A percentile compares a stretch with the other conserved stretches of the same genome.
Evolutionary conservation across 2,329 filamentous ascomycete genomes (phyloP).

Genomic region (Sporothrix schenckii): DNA sequence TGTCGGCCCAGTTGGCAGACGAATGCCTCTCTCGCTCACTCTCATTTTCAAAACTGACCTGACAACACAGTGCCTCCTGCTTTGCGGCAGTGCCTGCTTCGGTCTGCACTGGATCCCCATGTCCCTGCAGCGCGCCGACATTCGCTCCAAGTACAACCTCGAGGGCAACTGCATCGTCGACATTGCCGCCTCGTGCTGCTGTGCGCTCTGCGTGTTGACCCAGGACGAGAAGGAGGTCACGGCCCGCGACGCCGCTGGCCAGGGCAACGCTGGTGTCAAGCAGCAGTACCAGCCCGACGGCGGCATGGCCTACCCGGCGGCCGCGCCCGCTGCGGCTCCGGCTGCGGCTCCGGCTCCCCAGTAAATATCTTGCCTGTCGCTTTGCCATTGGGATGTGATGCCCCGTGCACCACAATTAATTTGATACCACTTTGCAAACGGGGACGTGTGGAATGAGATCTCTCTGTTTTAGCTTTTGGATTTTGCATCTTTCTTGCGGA

Average conservation of each 20-base stretch:
- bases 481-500: no score
- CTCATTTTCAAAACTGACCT: not conserved
- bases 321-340: not conserved
- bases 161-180: conserved; percentile 50
- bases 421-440: conserved; percentile 4
- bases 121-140: conserved; percentile 50
- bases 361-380: not conserved
- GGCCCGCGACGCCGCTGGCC: conserved; percentile 42
- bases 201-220: conserved; percentile 50
- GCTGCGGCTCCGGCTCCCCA: conserved; percentile 14
- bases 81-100: conserved; percentile 48
- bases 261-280: conserved; percentile 36
- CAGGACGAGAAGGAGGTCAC: conserved; percentile 54
- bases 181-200: conserved; percentile 50
- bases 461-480: no score
- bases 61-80: conserved; percentile 47
- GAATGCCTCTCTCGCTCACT: not conserved
- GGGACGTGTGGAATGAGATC: not conserved
- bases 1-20: not conserved
- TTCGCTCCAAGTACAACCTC: conserved; percentile 52
- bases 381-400: not conserved
- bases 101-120: conserved; percentile 50
- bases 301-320: conserved; percentile 41
- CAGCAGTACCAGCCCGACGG: conserved; percentile 42
- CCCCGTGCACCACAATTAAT: not conserved